A percentile compares a stretch with the other conserved stretches of the same genome.
phyloP scores from a whole-genome alignment of 306 rosid species.

The Lathyrus oleraceus region DNA sequence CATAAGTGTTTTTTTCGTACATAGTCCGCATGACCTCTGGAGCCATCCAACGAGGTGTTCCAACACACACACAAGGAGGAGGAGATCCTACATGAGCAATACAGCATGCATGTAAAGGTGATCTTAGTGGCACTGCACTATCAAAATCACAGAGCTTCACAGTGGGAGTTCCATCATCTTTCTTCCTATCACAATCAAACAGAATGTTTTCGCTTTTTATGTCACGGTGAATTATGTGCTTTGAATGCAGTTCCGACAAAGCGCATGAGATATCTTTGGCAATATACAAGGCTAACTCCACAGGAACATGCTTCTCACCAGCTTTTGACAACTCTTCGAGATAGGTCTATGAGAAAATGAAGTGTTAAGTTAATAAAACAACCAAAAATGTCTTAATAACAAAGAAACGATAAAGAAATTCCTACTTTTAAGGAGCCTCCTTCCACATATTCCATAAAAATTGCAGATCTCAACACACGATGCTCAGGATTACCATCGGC shows the following conservation, averaged over 20 bases:
- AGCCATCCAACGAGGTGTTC: constrained; percentile 99
- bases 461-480: constrained; percentile 69
- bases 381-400: constrained; percentile 3
- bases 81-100: constrained; percentile 84
- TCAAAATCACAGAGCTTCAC: constrained; percentile 99
- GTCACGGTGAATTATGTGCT: constrained; percentile 94
- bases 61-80: constrained; percentile 79
- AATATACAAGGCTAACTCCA: constrained; percentile 63
- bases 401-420: constrained; percentile 22
- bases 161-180: constrained; percentile 69
- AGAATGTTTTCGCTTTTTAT: constrained; percentile 88
- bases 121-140: constrained; percentile 87
- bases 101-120: constrained; percentile 77
- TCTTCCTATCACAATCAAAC: constrained; percentile 70
- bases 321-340: constrained; percentile 65
- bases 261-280: constrained; percentile 87
- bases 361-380: constrained; percentile 13
- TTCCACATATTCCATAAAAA: constrained; percentile 76
- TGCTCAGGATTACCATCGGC: constrained; percentile 63
- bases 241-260: constrained; percentile 79
- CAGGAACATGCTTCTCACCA: constrained; percentile 70
- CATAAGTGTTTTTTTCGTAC: constrained; percentile 62
- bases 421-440: constrained; percentile 90
- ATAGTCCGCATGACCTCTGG: constrained; percentile 90
- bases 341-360: constrained; percentile 54